Evolutionary conservation across 768 basidiomycete species (phyloP).

Genomic region (Auriculariales sp.): DNA sequence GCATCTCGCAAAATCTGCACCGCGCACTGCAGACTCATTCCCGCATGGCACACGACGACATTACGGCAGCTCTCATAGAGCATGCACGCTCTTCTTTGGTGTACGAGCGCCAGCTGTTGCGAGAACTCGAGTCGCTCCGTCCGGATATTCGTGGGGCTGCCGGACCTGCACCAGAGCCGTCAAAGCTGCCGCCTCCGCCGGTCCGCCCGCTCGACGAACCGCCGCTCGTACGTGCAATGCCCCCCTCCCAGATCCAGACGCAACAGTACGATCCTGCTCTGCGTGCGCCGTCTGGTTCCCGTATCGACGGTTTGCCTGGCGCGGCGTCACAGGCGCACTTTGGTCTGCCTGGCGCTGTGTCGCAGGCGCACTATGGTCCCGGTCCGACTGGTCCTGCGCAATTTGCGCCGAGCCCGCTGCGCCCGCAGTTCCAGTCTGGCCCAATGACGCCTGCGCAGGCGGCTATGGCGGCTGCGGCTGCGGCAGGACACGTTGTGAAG

Average conservation of each 20-base stretch:
- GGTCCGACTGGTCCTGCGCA: background rate
- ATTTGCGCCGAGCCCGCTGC: background rate
- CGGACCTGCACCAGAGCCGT: slow-evolving; percentile 30
- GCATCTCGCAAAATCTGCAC: slow-evolving; percentile 89
- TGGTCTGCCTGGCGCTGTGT: background rate
- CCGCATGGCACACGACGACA: slow-evolving; percentile 77
- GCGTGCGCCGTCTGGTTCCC: slow-evolving; percentile 8
- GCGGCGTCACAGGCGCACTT: background rate
- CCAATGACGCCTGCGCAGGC: no score
- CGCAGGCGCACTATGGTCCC: background rate
- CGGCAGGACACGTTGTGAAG: background rate
- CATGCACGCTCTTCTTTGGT: slow-evolving; percentile 84
- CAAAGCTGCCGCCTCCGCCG: slow-evolving; percentile 33
- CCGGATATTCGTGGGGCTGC: slow-evolving; percentile 59
- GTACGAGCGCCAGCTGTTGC: slow-evolving; percentile 79
- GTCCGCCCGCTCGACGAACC: slow-evolving; percentile 53
- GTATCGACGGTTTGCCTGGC: slow-evolving; percentile 6
- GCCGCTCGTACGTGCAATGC: slow-evolving; percentile 18
- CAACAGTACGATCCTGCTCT: slow-evolving; percentile 9
- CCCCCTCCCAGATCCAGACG: slow-evolving; percentile 8
- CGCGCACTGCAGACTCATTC: slow-evolving; percentile 75
- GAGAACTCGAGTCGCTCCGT: slow-evolving; percentile 75
- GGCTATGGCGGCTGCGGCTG: no score
- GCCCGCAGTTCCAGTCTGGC: background rate
- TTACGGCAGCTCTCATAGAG: slow-evolving; percentile 79